These are phyloP conservation scores for Tricholoma flavovirens DNA, from an alignment of 768 basidiomycete species.

Conservation along the genomic window DNA sequence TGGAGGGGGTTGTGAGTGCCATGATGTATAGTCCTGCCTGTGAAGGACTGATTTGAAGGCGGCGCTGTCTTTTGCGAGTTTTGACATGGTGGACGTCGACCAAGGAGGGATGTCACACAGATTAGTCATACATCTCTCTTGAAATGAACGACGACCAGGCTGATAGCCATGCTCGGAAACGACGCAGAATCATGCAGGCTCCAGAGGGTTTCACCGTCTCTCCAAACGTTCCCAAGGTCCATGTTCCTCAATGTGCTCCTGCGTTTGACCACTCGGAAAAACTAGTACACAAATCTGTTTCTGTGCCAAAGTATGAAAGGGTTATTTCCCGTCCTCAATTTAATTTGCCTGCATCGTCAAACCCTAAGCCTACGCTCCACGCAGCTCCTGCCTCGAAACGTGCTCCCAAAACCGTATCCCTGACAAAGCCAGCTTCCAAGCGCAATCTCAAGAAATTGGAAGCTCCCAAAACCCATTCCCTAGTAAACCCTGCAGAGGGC, in stretches of 20 bases:
- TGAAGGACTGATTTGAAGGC: conserved; percentile 62
- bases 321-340: neutral
- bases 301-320: neutral
- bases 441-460: conserved; percentile 12
- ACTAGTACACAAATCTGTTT: neutral
- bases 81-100: conserved; percentile 47
- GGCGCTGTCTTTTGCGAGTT: conserved; percentile 63
- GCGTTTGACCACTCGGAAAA: conserved; percentile 9
- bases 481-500: neutral
- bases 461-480: neutral
- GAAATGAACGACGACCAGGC: conserved; percentile 7
- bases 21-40: conserved; percentile 65
- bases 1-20: conserved; percentile 62
- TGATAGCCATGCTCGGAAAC: conserved; percentile 12
- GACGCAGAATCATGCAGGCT: conserved; percentile 11
- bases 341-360: neutral
- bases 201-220: conserved; percentile 15
- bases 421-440: conserved; percentile 4
- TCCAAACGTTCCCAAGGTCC: conserved; percentile 4
- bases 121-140: conserved; percentile 11
- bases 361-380: neutral
- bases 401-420: neutral
- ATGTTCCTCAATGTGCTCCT: conserved; percentile 12
- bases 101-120: conserved; percentile 1
- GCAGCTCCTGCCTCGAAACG: neutral